Percentiles rank a stretch among this genome's conserved stretches.
These are phyloP conservation scores for Penicillium capsulatum DNA, from an alignment of 2,329 filamentous ascomycete genomes.

Conservation along the genomic window DNA sequence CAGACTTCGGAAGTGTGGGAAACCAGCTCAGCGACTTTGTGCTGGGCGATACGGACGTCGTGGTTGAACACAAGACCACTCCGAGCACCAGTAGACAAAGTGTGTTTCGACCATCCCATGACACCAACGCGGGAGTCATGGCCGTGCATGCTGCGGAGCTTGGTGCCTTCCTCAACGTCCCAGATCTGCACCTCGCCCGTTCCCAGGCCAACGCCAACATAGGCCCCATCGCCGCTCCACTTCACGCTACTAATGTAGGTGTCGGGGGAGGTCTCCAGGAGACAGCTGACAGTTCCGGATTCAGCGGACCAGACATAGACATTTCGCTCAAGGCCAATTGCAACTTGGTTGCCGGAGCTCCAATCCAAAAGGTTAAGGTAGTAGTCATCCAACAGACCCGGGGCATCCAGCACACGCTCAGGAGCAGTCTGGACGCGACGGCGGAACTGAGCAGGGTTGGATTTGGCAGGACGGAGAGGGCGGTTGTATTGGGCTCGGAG, in stretches of 20 bases:
- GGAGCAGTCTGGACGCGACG: constrained; percentile 91
- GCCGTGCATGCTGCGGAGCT: constrained; percentile 97
- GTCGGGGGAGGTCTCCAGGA: constrained; percentile 81
- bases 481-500: constrained; percentile 97
- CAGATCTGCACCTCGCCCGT: constrained; percentile 98
- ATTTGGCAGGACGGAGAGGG: constrained; percentile 72
- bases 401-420: constrained; percentile 92
- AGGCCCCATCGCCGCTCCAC: constrained; percentile 96
- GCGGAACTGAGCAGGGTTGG: constrained; percentile 77
- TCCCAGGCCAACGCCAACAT: constrained; percentile 90
- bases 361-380: constrained; percentile 98
- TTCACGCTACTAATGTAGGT: constrained; percentile 98
- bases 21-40: constrained; percentile 96
- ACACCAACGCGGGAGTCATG: constrained; percentile 95
- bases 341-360: constrained; percentile 96
- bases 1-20: constrained; percentile 98
- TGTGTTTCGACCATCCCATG: constrained; percentile 99
- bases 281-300: constrained; percentile 79
- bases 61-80: constrained; percentile 97
- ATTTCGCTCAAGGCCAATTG: constrained; percentile 91
- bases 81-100: constrained; percentile 89
- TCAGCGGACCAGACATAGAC: constrained; percentile 99
- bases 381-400: constrained; percentile 95
- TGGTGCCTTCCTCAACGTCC: constrained; percentile 91
- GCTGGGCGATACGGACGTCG: constrained; percentile 92